Evolutionary conservation across 2,329 filamentous ascomycete species (phyloP).

Genomic region (Arachnomyces sp.): DNA sequence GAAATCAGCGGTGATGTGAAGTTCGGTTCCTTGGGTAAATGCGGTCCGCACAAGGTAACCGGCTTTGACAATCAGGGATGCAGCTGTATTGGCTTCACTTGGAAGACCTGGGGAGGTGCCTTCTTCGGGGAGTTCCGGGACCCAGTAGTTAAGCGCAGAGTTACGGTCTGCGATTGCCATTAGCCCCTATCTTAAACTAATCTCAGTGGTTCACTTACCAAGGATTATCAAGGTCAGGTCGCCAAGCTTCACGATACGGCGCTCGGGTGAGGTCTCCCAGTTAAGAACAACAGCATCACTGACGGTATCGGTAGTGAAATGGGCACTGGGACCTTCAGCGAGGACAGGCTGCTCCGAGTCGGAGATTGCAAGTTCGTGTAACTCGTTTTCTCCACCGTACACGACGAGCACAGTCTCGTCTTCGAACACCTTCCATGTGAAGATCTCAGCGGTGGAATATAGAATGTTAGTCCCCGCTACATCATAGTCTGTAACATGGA

Average conservation of each 20-base stretch:
- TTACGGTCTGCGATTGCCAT: constrained; percentile 40
- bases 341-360: constrained; percentile 20
- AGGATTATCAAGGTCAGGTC: constrained; percentile 49
- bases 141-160: constrained; percentile 40
- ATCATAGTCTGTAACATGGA: constrained; percentile 37
- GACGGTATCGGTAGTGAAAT: constrained; percentile 23
- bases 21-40: constrained; percentile 45
- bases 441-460: constrained; percentile 39
- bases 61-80: constrained; percentile 35
- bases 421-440: constrained; percentile 51
- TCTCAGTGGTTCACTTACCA: constrained; percentile 28
- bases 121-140: constrained; percentile 27
- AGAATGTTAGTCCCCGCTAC: constrained; percentile 33
- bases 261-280: constrained; percentile 50
- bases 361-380: constrained; percentile 35
- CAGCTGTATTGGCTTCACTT: constrained; percentile 21
- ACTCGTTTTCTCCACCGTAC: constrained; percentile 33
- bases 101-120: constrained; percentile 24
- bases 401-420: constrained; percentile 44
- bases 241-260: constrained; percentile 31
- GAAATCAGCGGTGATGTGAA: constrained; percentile 63
- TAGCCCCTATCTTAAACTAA: constrained; percentile 8
- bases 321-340: constrained; percentile 26
- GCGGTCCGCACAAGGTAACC: constrained; percentile 42
- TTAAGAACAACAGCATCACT: constrained; percentile 30